A percentile compares a stretch with the other conserved stretches of the same genome.
Evolutionary conservation across 257 asterid genomes (phyloP).

Genomic region (Verbena officinalis): DNA sequence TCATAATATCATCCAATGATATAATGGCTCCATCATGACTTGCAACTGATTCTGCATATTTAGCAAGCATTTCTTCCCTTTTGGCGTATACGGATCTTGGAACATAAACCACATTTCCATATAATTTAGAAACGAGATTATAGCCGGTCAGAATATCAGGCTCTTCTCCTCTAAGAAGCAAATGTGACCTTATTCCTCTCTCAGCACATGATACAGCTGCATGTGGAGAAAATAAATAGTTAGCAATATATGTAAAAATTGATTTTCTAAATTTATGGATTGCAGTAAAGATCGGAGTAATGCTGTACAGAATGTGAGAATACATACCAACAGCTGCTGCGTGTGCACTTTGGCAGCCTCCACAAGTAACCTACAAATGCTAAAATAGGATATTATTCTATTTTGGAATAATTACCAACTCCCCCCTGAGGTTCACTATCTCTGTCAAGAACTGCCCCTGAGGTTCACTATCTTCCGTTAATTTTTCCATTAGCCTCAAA

Average conservation of each 20-base stretch:
- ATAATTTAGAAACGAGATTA: conserved; percentile 71
- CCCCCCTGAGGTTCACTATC: too few relatives aligned
- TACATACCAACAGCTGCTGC: conserved; percentile 93
- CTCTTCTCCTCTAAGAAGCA: conserved; percentile 93
- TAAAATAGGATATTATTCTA: conserved; percentile 22
- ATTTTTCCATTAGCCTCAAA: too few relatives aligned
- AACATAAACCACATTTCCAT: conserved; percentile 70
- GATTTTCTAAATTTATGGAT: too few relatives aligned
- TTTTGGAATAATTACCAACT: too few relatives aligned
- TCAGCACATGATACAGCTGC: conserved; percentile 94
- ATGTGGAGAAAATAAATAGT: conserved; percentile 33
- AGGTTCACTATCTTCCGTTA: too few relatives aligned
- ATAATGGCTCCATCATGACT: conserved; percentile 52
- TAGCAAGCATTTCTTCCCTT: conserved; percentile 78
- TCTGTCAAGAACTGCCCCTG: too few relatives aligned
- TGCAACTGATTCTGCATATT: conserved; percentile 58
- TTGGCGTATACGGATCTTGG: conserved; percentile 75
- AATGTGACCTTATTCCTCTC: conserved; percentile 82
- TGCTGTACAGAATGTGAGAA: conserved; percentile 14
- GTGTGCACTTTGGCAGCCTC: conserved; percentile 99
- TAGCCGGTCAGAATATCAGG: conserved; percentile 84
- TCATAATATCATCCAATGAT: conserved; percentile 48
- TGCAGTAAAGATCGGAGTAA: neutral
- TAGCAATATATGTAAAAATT: neutral
- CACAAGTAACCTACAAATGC: conserved; percentile 84